Percentiles rank a stretch among this genome's conserved stretches.
These are phyloP conservation scores for Elaphomyces granulatus DNA, from an alignment of 495 filamentous ascomycete species.

Conservation along the genomic window DNA sequence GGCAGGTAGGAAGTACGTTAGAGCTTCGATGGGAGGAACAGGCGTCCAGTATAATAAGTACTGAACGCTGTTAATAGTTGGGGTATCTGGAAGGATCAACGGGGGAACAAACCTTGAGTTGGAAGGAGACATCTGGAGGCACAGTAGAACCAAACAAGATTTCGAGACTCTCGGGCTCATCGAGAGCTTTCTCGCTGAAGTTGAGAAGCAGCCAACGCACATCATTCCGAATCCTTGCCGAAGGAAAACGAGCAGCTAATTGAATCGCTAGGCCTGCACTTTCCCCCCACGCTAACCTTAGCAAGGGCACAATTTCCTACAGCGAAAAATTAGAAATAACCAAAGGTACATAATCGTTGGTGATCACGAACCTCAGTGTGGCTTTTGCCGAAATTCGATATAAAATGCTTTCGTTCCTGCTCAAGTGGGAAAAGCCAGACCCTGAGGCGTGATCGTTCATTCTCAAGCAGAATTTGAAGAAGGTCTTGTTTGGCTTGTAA, in stretches of 20 bases:
- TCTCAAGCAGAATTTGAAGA: conserved; percentile 61
- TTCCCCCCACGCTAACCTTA: conserved; percentile 76
- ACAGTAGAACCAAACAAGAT: conserved; percentile 64
- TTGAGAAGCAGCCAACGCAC: conserved; percentile 65
- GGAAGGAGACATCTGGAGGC: conserved; percentile 63
- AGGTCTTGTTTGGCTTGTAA: conserved; percentile 69
- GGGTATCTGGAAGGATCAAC: background rate
- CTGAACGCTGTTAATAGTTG: conserved; percentile 35
- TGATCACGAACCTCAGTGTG: conserved; percentile 17
- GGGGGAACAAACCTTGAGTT: conserved; percentile 53
- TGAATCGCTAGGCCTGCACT: conserved; percentile 72
- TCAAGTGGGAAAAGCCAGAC: conserved; percentile 85
- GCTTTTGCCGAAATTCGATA: conserved; percentile 22
- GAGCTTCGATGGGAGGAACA: conserved; percentile 81
- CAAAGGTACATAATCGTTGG: no score
- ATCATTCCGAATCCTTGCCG: conserved; percentile 52
- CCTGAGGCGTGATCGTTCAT: conserved; percentile 65
- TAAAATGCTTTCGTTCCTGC: conserved; percentile 45
- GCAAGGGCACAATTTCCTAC: conserved; percentile 34
- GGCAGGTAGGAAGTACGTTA: conserved; percentile 82
- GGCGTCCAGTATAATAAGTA: conserved; percentile 91
- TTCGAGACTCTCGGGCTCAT: conserved; percentile 65
- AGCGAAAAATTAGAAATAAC: conserved; percentile 10
- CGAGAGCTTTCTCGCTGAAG: conserved; percentile 65
- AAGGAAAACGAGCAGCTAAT: conserved; percentile 63